Conservation (phyloP, 2,329 filamentous ascomycete genomes). For the Colletotrichum euphorbiae region DNA sequence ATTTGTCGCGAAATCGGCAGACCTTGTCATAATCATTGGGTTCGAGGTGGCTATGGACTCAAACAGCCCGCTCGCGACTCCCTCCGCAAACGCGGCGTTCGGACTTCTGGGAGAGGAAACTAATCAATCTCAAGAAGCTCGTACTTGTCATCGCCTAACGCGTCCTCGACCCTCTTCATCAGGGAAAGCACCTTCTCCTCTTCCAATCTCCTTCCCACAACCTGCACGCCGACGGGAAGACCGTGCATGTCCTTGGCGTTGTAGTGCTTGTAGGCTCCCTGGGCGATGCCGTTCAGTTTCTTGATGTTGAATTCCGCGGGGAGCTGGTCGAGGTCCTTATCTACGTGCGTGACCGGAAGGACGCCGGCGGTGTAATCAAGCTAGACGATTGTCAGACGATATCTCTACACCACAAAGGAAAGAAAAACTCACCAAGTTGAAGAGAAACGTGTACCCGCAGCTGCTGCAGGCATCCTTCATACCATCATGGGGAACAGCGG, state of each 20-base stretch:
- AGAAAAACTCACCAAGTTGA: conserved; percentile 76
- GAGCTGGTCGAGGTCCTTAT: conserved; percentile 74
- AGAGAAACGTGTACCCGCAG: conserved; percentile 94
- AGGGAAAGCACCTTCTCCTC: conserved; percentile 88
- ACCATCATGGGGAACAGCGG: conserved; percentile 85
- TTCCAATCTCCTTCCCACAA: conserved; percentile 82
- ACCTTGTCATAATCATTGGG: not conserved
- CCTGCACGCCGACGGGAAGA: conserved; percentile 86
- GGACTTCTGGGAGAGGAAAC: not conserved
- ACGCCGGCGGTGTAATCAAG: conserved; percentile 89
- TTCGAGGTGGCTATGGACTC: not conserved
- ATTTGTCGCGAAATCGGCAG: conserved; percentile 15
- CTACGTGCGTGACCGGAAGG: conserved; percentile 86
- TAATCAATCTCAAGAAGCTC: conserved; percentile 61
- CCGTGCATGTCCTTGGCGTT: conserved; percentile 86
- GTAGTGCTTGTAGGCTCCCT: conserved; percentile 88
- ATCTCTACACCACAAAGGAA: conserved; percentile 24
- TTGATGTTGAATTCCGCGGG: conserved; percentile 69
- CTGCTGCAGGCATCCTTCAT: conserved; percentile 88
- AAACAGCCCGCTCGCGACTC: no score
- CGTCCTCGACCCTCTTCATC: conserved; percentile 83
- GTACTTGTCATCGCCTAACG: conserved; percentile 70
- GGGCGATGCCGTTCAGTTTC: conserved; percentile 81
- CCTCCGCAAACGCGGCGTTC: not conserved
- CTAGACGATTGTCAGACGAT: conserved; percentile 51